Evolutionary conservation across 768 basidiomycete genomes (phyloP), one percentile per base, ranked within the genome.

Genomic region (Cystobasidiopsis lactophilus): DNA sequence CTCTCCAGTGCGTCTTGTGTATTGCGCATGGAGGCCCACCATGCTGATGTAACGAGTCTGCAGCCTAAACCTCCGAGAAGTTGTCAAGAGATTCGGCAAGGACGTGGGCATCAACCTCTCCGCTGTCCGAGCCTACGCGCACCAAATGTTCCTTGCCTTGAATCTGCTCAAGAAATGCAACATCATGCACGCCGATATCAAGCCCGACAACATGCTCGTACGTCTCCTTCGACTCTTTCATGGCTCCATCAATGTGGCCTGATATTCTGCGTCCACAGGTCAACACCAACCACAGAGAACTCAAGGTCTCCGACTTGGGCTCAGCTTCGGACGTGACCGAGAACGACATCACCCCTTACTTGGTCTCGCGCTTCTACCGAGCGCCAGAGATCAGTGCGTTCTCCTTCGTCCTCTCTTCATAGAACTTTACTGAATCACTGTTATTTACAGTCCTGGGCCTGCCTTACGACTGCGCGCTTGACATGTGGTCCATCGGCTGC

Each of bases 151-250:
- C 68, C 73, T 95, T 50, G 75, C 85, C 18, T 66, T 96, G 57
- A 76, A 81, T 59, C 70, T 89, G 51, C 70, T 96, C 63, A 76
- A 77, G 59, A 95, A 95, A 69, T 75, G 78, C 54, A 85, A 82
- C 58, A 77, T 96, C 54, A 93, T 95, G 77, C 93, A 98, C 62
- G 93, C 93, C 5, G 93, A 98, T 64, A 84, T 98, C 65, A 96
- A 96, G 67, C 93, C 93, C 19, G 93, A 96, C 66, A 96, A 96
- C 65, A 91, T 98, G 40, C 66, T 96, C 62, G 89, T 88, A 57
- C 30, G 79, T 73, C 33, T 14, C 16, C n/a, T 41, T 35, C 3
- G 0, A 1, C 46, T 21, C 33, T 26, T 2, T 40, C n/a, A n/a
- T n/a, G n/a, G n/a, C n/a, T n/a, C n/a, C n/a, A n/a, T n/a, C 24